Conservation (phyloP, 2,329 filamentous ascomycete genomes). For the Aureobasidium vineae region DNA sequence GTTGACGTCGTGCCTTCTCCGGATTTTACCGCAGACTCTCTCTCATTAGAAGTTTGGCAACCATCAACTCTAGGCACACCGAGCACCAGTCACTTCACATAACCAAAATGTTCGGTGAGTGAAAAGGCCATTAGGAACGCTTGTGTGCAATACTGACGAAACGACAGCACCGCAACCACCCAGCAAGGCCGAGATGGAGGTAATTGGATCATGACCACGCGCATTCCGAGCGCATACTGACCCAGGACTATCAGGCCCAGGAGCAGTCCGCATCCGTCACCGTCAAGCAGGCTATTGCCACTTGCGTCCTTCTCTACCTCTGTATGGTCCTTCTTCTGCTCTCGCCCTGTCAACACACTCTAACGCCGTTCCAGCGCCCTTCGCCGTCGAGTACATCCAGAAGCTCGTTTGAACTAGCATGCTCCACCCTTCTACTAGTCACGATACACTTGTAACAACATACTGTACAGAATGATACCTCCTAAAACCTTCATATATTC, state of each 20-base stretch:
- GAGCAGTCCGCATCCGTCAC: conserved; percentile 67
- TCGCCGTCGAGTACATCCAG: conserved; percentile 54
- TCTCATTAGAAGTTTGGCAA: conserved; percentile 1
- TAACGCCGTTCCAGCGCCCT: conserved; percentile 47
- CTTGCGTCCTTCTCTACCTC: conserved; percentile 69
- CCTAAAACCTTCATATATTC: not conserved
- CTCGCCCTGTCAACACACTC: not conserved
- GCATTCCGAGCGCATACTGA: conserved; percentile 16
- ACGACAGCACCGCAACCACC: conserved; percentile 64
- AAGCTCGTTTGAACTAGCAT: conserved; percentile 44
- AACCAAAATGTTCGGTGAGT: conserved; percentile 19
- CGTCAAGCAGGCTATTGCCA: conserved; percentile 64
- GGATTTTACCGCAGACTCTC: conserved; percentile 21
- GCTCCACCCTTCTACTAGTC: not conserved
- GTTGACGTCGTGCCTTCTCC: conserved; percentile 23
- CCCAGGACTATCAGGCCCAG: conserved; percentile 43
- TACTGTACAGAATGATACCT: conserved; percentile 8
- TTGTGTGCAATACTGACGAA: not conserved
- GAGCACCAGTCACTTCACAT: not conserved
- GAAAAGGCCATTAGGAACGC: not conserved
- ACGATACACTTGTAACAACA: conserved; percentile 22
- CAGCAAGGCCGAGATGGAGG: conserved; percentile 67
- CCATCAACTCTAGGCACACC: not conserved
- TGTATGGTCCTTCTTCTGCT: conserved; percentile 56
- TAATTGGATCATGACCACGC: conserved; percentile 13